Evolutionary conservation across 306 rosid genomes (phyloP).

Genomic region (Fragaria nilgerrensis): DNA sequence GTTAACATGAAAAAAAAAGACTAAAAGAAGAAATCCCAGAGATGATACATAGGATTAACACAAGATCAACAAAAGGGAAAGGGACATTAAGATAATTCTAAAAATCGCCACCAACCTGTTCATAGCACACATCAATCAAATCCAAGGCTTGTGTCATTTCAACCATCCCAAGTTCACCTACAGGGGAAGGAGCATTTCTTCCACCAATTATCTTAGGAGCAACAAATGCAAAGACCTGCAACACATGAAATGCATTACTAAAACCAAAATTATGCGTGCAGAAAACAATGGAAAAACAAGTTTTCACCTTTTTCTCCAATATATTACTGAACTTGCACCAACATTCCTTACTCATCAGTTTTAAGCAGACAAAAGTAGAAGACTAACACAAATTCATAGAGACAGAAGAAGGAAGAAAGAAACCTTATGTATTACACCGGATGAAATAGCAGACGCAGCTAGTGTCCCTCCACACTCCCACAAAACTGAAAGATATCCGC

Average conservation of each 20-base stretch:
- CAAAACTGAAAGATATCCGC: slow-evolving; percentile 83
- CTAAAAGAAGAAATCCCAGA: too few species aligned
- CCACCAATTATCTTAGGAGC: slow-evolving; percentile 99
- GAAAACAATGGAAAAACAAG: background rate
- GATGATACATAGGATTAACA: background rate
- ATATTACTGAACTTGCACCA: background rate
- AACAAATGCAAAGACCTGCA: slow-evolving; percentile 86
- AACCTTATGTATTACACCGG: slow-evolving; percentile 90
- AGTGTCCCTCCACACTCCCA: slow-evolving; percentile 98
- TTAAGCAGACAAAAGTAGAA: background rate
- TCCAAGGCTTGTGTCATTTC: slow-evolving; percentile 94
- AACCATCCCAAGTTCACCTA: slow-evolving; percentile 98
- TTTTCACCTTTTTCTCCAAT: background rate
- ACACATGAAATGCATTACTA: background rate
- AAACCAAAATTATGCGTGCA: background rate
- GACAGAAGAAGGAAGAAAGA: background rate
- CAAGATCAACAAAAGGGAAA: background rate
- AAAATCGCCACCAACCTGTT: slow-evolving; percentile 57
- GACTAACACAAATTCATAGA: background rate
- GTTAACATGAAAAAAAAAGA: background rate
- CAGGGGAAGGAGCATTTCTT: slow-evolving; percentile 85
- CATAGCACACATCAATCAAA: slow-evolving; percentile 73
- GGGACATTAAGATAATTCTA: background rate
- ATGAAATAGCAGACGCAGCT: slow-evolving; percentile 89
- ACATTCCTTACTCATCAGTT: background rate